Evolutionary conservation across 2,329 filamentous ascomycete species (phyloP).

Genomic region (Xylaria sp.): DNA sequence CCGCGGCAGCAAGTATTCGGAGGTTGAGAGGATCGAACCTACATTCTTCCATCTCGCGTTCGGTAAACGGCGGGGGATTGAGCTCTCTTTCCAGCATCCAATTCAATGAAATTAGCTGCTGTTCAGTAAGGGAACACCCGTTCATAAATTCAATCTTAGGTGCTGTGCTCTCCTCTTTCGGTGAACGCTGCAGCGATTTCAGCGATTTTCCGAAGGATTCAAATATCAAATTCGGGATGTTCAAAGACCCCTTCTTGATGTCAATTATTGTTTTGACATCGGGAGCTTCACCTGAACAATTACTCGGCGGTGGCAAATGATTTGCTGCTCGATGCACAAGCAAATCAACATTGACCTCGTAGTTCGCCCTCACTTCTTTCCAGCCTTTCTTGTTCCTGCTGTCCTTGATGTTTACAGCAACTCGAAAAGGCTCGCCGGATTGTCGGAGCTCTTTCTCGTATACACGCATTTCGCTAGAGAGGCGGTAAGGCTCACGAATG

Average conservation of each 20-base stretch:
- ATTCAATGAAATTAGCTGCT: constrained; percentile 46
- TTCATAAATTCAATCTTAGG: constrained; percentile 9
- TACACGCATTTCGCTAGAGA: constrained; percentile 27
- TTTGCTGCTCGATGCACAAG: constrained; percentile 27
- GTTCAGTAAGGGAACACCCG: constrained; percentile 26
- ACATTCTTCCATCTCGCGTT: constrained; percentile 55
- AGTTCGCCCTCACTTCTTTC: constrained; percentile 31
- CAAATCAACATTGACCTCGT: constrained; percentile 31
- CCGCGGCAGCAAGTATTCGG: constrained; percentile 49
- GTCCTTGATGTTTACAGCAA: constrained; percentile 24
- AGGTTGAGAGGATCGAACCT: constrained; percentile 48
- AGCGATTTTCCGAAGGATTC: constrained; percentile 33
- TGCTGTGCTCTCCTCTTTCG: neutral
- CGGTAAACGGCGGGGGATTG: constrained; percentile 43
- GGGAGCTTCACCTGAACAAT: neutral
- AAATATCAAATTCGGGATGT: constrained; percentile 35
- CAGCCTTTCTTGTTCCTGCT: constrained; percentile 4
- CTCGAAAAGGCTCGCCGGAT: constrained; percentile 24
- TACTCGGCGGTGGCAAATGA: constrained; percentile 16
- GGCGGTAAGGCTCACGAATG: constrained; percentile 30
- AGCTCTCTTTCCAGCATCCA: constrained; percentile 49
- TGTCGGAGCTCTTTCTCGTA: constrained; percentile 25
- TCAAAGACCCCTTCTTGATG: constrained; percentile 22
- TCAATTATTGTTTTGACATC: constrained; percentile 1
- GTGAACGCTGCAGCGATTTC: constrained; percentile 26